Evolutionary conservation across 768 basidiomycete species (phyloP).

Genomic region (Mycena floridula): DNA sequence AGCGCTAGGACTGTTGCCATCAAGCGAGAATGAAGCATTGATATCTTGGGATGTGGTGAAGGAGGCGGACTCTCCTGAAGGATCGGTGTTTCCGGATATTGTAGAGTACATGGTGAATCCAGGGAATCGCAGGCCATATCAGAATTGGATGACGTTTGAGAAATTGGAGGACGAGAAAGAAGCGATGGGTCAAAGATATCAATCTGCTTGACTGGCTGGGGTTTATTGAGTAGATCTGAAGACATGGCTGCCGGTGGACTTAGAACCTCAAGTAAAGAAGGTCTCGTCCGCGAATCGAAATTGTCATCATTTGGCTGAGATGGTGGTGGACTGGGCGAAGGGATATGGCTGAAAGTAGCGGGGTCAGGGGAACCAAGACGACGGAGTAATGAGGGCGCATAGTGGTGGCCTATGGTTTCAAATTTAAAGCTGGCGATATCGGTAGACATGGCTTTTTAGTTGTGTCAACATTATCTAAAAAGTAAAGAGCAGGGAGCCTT

Average conservation of each 20-base stretch:
- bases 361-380: constrained; percentile 35
- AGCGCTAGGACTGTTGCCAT: no score
- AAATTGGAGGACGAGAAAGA: background rate
- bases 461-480: no score
- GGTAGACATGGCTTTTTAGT: no score
- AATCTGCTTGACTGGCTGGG: background rate
- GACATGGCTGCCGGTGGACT: background rate
- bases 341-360: constrained; percentile 5
- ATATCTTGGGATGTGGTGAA: no score
- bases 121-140: background rate
- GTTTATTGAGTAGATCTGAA: background rate
- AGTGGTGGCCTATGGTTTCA: constrained; percentile 45
- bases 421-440: constrained; percentile 42
- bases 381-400: constrained; percentile 44
- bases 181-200: background rate
- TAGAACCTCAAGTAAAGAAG: constrained; percentile 15
- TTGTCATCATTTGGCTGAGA: background rate
- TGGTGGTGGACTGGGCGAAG: constrained; percentile 9
- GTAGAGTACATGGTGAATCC: background rate
- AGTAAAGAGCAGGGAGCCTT: no score
- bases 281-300: constrained; percentile 3
- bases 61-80: no score
- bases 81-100: no score
- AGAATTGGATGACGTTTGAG: background rate
- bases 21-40: no score